Base-by-base conservation (phyloP, 2,329 filamentous ascomycete genomes). In the Talaromyces sp. region DNA sequence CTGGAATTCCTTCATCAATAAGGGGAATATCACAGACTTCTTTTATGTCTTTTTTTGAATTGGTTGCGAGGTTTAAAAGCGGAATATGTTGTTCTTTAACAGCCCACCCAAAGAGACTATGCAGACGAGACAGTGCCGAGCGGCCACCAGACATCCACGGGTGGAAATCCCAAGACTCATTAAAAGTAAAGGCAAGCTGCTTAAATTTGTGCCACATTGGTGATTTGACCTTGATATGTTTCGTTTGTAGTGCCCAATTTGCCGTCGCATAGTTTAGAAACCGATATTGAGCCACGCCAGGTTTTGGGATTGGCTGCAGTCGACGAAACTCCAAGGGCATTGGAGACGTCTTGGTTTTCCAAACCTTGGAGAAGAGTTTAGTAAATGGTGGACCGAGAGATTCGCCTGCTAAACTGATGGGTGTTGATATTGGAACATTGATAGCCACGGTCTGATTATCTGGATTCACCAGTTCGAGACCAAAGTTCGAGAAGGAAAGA, bases 121-220 rank as follows among this genome's bases (percentile, higher is more conserved):
- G 66, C 5, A 68, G 30, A 18, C 33, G 63, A 2, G 67, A 68
- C 23, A 4, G 5, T 18, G 28, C 8, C 40, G 67, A 68, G 16
- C 62, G 63, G 8, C 67, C 67, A 33, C 62, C 57, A 30, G 61
- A 23, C 4, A 59, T n/a, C 68, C 68, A 68, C 10, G 68, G 68
- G 58, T 69, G 67, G 33, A 69, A 65, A 47, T 68, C 64, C 68
- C 68, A 69, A 4, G 63, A 60, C 42, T 68, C 64, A 54, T 66
- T 68, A 42, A 65, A 64, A 50, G 40, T 42, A 36, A 61, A 27
- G 2, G 65, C 63, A 28, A 68, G 63, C 40, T 50, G 51, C 5
- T 62, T 30, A 42, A 69, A 68, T 28, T 57, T 65, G 1, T 59
- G 44, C 67, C 66, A 69, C 1, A 61, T 18, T 16, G 16, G 7